Conservation (phyloP, 176 grass and related monocot species). For the Areca catechu region DNA sequence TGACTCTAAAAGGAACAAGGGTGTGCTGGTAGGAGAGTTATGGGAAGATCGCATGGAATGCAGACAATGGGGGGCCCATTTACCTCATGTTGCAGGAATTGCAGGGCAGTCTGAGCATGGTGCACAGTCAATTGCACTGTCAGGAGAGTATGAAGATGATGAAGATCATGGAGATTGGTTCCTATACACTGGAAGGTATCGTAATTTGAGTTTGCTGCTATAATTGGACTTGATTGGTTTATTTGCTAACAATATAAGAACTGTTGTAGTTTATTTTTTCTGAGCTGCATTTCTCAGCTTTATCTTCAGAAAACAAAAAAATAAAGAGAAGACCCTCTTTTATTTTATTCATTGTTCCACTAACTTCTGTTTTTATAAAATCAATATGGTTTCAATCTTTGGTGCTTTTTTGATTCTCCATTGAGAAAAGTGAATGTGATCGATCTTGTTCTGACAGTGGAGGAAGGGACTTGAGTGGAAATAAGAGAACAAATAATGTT, state of each 20-base stretch:
- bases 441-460: slow-evolving; percentile 37
- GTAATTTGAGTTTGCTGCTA: not conserved
- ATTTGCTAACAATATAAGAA: no score
- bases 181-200: slow-evolving; percentile 86
- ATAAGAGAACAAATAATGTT: slow-evolving; percentile 89
- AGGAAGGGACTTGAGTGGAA: slow-evolving; percentile 88
- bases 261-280: no score
- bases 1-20: slow-evolving; percentile 50
- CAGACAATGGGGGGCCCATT: slow-evolving; percentile 91
- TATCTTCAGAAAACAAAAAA: no score
- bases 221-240: no score
- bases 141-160: slow-evolving; percentile 75
- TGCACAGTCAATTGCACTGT: slow-evolving; percentile 85
- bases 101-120: slow-evolving; percentile 69
- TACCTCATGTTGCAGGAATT: slow-evolving; percentile 94
- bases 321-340: no score
- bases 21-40: slow-evolving; percentile 60
- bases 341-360: not conserved
- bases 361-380: not conserved
- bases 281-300: no score
- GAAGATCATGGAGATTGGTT: slow-evolving; percentile 98
- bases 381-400: no score
- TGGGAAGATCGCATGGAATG: slow-evolving; percentile 90
- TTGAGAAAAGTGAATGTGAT: not conserved
- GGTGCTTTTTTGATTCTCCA: no score